Evolutionary conservation across 805 yeast genomes (phyloP).

Genomic region (Zygosaccharomyces gambellarensis): DNA sequence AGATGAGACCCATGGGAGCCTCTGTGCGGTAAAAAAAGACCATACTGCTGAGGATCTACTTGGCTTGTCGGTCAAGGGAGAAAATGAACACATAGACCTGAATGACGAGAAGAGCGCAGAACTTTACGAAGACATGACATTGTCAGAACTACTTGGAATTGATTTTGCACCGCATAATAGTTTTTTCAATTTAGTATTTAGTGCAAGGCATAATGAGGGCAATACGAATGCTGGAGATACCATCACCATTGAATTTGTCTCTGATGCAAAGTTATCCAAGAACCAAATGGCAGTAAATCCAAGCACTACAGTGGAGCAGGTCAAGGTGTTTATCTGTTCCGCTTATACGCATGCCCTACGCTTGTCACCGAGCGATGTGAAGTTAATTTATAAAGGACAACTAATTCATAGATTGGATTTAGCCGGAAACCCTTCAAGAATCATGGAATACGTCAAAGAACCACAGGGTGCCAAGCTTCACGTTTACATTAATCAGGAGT

Average conservation of each 20-base stretch:
- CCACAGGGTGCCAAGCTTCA: constrained; percentile 20
- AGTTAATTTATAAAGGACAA: constrained; percentile 29
- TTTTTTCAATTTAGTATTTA: constrained; percentile 30
- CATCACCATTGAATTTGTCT: constrained; percentile 22
- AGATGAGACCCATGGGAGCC: constrained; percentile 5
- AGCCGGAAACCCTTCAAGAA: constrained; percentile 19
- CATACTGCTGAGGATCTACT: constrained; percentile 20
- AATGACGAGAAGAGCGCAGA: constrained; percentile 13
- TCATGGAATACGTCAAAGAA: constrained; percentile 19
- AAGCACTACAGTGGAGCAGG: constrained; percentile 25
- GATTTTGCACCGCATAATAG: constrained; percentile 35
- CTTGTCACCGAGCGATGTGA: constrained; percentile 21
- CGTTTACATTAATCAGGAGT: constrained; percentile 27
- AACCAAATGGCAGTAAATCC: constrained; percentile 20
- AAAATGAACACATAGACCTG: constrained; percentile 12
- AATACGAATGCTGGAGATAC: constrained; percentile 8
- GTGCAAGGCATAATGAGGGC: constrained; percentile 22
- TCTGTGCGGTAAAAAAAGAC: constrained; percentile 14
- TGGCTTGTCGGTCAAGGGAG: constrained; percentile 25
- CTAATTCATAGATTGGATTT: constrained; percentile 16
- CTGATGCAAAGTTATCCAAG: constrained; percentile 22
- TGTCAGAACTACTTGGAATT: constrained; percentile 31
- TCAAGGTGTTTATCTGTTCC: constrained; percentile 26
- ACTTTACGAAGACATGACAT: constrained; percentile 19
- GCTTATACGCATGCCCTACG: constrained; percentile 24